phyloP scores from a whole-genome alignment of 108 stramenopile species.

The Cyclotella kingstonii region DNA sequence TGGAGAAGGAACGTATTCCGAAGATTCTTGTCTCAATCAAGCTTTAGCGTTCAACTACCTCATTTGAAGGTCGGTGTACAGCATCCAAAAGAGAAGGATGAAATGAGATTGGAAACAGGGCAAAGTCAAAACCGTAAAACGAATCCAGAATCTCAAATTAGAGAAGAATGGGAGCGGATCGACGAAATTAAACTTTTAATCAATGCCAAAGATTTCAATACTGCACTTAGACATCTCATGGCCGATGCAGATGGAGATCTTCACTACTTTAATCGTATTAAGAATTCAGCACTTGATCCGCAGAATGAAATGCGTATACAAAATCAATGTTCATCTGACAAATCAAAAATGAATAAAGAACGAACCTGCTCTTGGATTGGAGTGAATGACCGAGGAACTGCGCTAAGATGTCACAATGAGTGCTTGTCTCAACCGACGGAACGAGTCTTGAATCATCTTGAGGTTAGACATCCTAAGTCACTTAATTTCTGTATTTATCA shows the following conservation, averaged over 20 bases:
- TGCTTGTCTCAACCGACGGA: constrained; percentile 13
- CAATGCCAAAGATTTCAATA: constrained; percentile 13
- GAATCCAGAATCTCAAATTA: not conserved
- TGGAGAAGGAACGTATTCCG: too few species aligned
- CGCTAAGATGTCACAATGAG: constrained; percentile 22
- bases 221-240: constrained; percentile 15
- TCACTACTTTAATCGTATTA: constrained; percentile 32
- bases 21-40: too few species aligned
- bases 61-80: too few species aligned
- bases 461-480: not conserved
- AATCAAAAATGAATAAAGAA: not conserved
- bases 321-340: not conserved
- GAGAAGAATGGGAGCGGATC: constrained; percentile 8
- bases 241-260: constrained; percentile 20
- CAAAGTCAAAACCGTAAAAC: too few species aligned
- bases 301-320: constrained; percentile 6
- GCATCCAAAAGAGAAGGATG: too few species aligned
- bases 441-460: constrained; percentile 3
- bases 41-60: too few species aligned
- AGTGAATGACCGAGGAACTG: not conserved
- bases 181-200: constrained; percentile 16
- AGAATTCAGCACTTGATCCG: not conserved
- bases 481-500: constrained; percentile 38
- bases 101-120: too few species aligned
- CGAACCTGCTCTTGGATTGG: constrained; percentile 25